Evolutionary conservation across 2,329 filamentous ascomycete species (phyloP).

Genomic region (Catunica adiposa): DNA sequence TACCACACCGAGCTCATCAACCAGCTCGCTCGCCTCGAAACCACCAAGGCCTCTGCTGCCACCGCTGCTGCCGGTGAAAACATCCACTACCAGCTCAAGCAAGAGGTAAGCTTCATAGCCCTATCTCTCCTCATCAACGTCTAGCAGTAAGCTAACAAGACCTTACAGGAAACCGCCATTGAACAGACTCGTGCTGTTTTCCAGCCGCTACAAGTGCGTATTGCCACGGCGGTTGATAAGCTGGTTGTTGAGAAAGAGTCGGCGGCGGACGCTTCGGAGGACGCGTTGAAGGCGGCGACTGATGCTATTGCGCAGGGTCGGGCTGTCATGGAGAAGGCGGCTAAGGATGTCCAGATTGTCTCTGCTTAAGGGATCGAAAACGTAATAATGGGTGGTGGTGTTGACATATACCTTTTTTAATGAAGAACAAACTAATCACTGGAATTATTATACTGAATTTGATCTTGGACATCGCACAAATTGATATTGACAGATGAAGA

Average conservation of each 20-base stretch:
- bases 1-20: slow-evolving; percentile 74
- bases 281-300: slow-evolving; percentile 39
- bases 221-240: slow-evolving; percentile 52
- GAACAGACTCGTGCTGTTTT: slow-evolving; percentile 80
- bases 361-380: slow-evolving; percentile 1
- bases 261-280: slow-evolving; percentile 29
- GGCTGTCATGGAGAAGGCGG: slow-evolving; percentile 17
- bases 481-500: no score
- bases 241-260: slow-evolving; percentile 62
- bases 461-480: no score
- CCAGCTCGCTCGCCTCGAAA: slow-evolving; percentile 54
- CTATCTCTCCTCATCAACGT: background rate
- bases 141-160: slow-evolving; percentile 8
- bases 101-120: slow-evolving; percentile 58
- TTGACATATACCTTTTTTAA: background rate
- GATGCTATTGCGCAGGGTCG: slow-evolving; percentile 35
- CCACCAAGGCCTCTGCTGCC: slow-evolving; percentile 31
- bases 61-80: slow-evolving; percentile 52
- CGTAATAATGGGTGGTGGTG: no score
- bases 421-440: background rate
- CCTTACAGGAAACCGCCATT: slow-evolving; percentile 41
- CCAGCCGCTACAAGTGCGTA: slow-evolving; percentile 51
- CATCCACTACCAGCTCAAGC: slow-evolving; percentile 60
- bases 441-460: no score
- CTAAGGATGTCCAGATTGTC: slow-evolving; percentile 8